phyloP scores from a whole-genome alignment of 345 rosid genomes.

The Populus alba region DNA sequence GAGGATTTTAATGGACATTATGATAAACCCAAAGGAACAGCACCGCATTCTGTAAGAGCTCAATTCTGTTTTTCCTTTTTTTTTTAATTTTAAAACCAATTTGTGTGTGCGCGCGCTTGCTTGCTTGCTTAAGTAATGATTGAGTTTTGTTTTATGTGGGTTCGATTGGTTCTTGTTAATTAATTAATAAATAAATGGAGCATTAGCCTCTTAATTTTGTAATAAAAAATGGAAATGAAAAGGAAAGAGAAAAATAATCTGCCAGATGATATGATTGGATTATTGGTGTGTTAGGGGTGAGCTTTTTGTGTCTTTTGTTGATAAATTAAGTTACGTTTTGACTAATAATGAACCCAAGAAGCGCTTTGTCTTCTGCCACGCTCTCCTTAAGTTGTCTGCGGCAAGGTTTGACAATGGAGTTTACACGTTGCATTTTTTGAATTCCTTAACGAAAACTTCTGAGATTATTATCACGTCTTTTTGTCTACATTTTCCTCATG shows the following conservation, averaged over 20 bases:
- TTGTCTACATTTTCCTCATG: not conserved
- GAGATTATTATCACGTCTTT: not conserved
- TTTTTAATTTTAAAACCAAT: not conserved
- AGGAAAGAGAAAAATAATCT: not conserved
- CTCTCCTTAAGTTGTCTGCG: not conserved
- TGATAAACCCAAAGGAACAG: slow-evolving; percentile 24
- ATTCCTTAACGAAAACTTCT: not conserved
- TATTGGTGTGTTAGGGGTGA: not conserved
- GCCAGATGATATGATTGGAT: not conserved
- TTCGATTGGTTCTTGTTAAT: not conserved
- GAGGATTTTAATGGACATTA: slow-evolving; percentile 16
- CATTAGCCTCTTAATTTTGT: not conserved
- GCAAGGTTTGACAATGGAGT: not conserved
- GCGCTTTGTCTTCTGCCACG: not conserved
- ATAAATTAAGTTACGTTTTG: not conserved
- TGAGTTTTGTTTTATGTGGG: not conserved
- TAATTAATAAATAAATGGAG: not conserved
- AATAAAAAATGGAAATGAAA: too few relatives aligned
- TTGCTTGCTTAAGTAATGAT: not conserved
- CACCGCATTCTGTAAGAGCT: slow-evolving; percentile 30
- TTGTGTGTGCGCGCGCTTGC: too few relatives aligned
- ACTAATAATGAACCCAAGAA: not conserved
- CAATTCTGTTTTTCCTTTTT: not conserved
- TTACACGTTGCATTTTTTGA: not conserved
- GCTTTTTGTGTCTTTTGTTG: not conserved